Conservation (phyloP, 1,139 yeast species). For the Magnusiomyces tetraspermus region DNA sequence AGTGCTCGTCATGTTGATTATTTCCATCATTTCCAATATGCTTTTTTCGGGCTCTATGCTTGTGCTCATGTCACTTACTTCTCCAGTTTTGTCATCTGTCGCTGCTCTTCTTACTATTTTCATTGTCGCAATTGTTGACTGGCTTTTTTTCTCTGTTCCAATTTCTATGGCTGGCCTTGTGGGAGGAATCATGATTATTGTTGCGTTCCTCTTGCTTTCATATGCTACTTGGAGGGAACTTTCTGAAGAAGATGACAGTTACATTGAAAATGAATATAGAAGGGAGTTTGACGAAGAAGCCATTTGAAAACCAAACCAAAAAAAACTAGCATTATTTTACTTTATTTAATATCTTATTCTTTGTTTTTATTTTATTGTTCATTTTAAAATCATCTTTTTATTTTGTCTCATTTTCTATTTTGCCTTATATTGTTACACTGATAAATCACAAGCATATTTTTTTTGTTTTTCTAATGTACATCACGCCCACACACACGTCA, state of each 20-base stretch:
- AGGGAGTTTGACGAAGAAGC: not conserved
- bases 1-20: conserved; percentile 36
- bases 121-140: conserved; percentile 71
- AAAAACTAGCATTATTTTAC: too few species aligned
- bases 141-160: conserved; percentile 53
- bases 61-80: conserved; percentile 72
- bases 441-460: too few species aligned
- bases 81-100: conserved; percentile 78
- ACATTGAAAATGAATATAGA: conserved; percentile 7
- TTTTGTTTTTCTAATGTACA: too few species aligned
- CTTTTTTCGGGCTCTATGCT: conserved; percentile 65
- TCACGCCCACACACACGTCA: too few species aligned
- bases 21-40: conserved; percentile 50
- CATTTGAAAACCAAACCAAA: too few species aligned
- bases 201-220: conserved; percentile 62
- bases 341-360: too few species aligned
- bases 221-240: conserved; percentile 66
- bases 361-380: too few species aligned
- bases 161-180: conserved; percentile 31
- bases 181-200: conserved; percentile 38
- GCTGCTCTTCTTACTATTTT: conserved; percentile 71
- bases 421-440: too few species aligned
- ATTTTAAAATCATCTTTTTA: too few species aligned
- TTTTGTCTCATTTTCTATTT: too few species aligned
- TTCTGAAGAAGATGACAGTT: conserved; percentile 46